Conservation (phyloP, 805 yeast genomes). For the Wickerhamiella parazyma region DNA sequence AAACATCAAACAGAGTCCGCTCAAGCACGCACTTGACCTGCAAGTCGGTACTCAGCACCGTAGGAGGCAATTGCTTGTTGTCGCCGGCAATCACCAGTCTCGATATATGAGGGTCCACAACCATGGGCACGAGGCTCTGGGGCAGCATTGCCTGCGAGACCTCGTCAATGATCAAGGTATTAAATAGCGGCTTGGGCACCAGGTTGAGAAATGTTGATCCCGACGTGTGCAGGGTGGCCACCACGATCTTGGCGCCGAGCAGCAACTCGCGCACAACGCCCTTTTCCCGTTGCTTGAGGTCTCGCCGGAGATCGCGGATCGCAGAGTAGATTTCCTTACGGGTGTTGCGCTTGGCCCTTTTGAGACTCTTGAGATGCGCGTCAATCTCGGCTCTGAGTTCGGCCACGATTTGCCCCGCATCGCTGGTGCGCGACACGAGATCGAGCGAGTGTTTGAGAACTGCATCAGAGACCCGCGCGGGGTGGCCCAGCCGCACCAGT, state of each 20-base stretch:
- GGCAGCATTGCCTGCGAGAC: constrained; percentile 91
- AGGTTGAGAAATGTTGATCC: constrained; percentile 39
- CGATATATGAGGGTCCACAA: constrained; percentile 43
- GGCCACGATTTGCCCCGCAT: constrained; percentile 44
- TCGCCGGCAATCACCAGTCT: constrained; percentile 82
- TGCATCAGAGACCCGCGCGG: constrained; percentile 60
- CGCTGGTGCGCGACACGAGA: constrained; percentile 44
- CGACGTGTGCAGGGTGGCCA: constrained; percentile 80
- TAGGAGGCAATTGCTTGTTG: constrained; percentile 83
- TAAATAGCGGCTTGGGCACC: constrained; percentile 34
- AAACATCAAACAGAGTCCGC: constrained; percentile 67
- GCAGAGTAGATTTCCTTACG: constrained; percentile 48
- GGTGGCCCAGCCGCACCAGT: constrained; percentile 83
- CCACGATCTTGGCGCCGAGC: constrained; percentile 49
- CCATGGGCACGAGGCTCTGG: constrained; percentile 89
- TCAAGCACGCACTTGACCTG: constrained; percentile 37
- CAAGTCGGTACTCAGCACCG: constrained; percentile 42
- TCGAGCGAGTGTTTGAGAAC: constrained; percentile 66
- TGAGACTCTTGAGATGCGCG: constrained; percentile 36
- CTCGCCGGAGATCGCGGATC: constrained; percentile 55
- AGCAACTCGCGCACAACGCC: constrained; percentile 49
- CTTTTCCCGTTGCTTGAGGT: constrained; percentile 50
- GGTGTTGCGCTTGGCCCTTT: constrained; percentile 53
- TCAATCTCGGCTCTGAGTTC: constrained; percentile 66
- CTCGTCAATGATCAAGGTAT: constrained; percentile 81